Percentiles rank a stretch among this genome's conserved stretches.
Conservation (phyloP, 208 protist genomes). For the Crithidia bombi region DNA sequence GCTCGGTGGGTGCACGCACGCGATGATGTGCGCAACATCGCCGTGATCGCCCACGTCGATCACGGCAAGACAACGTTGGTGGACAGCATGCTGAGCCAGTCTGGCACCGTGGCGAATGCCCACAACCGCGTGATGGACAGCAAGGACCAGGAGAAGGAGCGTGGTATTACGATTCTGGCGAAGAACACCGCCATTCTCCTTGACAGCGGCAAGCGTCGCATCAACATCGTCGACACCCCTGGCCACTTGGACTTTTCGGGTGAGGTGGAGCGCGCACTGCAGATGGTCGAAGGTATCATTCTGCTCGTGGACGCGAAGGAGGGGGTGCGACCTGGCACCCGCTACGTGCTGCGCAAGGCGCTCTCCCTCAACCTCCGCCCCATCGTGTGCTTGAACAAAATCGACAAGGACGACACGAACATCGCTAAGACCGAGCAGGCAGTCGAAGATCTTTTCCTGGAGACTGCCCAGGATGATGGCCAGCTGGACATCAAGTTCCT, state of each 20-base stretch:
- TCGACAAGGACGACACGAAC: constrained; percentile 93
- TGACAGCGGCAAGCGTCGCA: constrained; percentile 70
- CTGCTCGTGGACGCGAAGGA: constrained; percentile 96
- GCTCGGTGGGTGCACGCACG: constrained; percentile 58
- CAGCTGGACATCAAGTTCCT: constrained; percentile 97
- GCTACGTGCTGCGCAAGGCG: constrained; percentile 98
- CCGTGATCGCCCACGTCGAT: constrained; percentile 98
- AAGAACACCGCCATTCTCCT: constrained; percentile 94
- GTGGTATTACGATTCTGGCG: constrained; percentile 98
- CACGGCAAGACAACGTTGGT: constrained; percentile 98
- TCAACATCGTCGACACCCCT: constrained; percentile 98
- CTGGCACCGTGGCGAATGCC: constrained; percentile 79
- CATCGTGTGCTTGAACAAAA: constrained; percentile 98
- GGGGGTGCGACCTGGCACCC: constrained; percentile 97
- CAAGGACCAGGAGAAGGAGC: constrained; percentile 95
- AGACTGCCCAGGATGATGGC: constrained; percentile 92
- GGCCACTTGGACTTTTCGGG: constrained; percentile 98
- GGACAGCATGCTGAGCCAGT: constrained; percentile 95
- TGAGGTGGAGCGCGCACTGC: constrained; percentile 97
- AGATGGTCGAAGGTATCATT: constrained; percentile 98
- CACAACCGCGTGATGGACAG: constrained; percentile 97
- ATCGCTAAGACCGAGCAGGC: constrained; percentile 94
- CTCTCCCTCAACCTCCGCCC: constrained; percentile 92
- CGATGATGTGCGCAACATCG: constrained; percentile 94
- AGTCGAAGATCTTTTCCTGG: constrained; percentile 96